phyloP scores from a whole-genome alignment of 495 filamentous ascomycete genomes.

The Aspergillus sclerotiicarbonarius region DNA sequence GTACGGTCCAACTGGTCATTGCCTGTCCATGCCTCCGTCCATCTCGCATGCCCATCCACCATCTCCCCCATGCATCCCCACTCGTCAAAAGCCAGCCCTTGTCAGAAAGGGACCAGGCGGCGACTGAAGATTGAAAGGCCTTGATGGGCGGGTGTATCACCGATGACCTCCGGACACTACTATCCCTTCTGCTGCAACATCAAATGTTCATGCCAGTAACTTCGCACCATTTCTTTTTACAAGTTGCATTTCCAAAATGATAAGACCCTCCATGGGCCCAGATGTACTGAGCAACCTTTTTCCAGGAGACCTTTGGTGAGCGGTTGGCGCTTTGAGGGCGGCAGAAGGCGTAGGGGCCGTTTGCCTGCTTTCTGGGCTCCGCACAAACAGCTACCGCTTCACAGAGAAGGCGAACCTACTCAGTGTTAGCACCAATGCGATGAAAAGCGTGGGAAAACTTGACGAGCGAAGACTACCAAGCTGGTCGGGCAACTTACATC shows the following conservation, averaged over 20 bases:
- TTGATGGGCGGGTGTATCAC: no score
- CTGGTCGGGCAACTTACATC: conserved; percentile 63
- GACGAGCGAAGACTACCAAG: neutral
- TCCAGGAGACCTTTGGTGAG: conserved; percentile 70
- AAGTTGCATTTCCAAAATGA: conserved; percentile 81
- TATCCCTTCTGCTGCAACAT: neutral
- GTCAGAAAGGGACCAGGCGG: no score
- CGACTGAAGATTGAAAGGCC: no score
- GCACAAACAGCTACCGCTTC: conserved; percentile 39
- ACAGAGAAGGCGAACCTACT: conserved; percentile 35
- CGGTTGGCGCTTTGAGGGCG: conserved; percentile 4
- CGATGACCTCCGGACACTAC: neutral
- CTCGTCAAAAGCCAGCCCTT: no score
- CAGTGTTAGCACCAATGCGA: conserved; percentile 16
- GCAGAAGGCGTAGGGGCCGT: conserved; percentile 11
- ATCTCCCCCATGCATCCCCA: no score
- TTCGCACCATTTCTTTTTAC: conserved; percentile 73
- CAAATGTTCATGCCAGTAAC: conserved; percentile 22
- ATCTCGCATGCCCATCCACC: neutral
- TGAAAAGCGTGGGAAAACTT: neutral
- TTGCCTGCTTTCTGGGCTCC: conserved; percentile 8
- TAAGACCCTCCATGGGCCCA: conserved; percentile 70
- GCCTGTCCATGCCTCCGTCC: neutral
- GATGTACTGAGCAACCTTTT: conserved; percentile 75
- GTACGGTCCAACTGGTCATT: neutral